Evolutionary conservation across 495 filamentous ascomycete species (phyloP).

Genomic region (Penicillium pulvis): DNA sequence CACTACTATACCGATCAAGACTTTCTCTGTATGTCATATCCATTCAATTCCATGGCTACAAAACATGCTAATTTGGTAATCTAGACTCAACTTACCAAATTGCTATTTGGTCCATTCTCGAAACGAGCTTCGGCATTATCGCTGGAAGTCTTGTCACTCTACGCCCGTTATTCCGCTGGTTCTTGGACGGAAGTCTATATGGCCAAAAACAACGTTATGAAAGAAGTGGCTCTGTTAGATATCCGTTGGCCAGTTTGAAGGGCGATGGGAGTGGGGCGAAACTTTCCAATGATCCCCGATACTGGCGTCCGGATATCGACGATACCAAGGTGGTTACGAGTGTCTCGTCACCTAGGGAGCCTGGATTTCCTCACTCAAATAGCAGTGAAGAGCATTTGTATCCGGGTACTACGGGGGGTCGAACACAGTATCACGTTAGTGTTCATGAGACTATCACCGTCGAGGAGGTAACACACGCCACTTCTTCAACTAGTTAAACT

Average conservation of each 20-base stretch:
- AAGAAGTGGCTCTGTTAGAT: background rate
- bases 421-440: background rate
- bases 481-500: background rate
- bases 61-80: background rate
- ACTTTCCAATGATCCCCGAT: conserved; percentile 5
- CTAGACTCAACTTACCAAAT: conserved; percentile 34
- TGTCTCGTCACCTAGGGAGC: conserved; percentile 5
- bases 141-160: conserved; percentile 43
- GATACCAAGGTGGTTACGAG: conserved; percentile 12
- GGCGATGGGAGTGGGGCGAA: conserved; percentile 1
- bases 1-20: conserved; percentile 23
- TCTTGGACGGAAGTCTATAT: conserved; percentile 16
- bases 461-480: background rate
- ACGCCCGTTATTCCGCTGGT: conserved; percentile 38
- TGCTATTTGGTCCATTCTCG: conserved; percentile 38
- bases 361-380: background rate
- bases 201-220: background rate
- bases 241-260: conserved; percentile 6
- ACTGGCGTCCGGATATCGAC: conserved; percentile 20
- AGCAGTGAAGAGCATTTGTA: conserved; percentile 20
- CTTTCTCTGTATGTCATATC: conserved; percentile 32
- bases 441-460: conserved; percentile 8
- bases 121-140: conserved; percentile 39
- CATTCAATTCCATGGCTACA: background rate
- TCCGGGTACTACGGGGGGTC: background rate